Evolutionary conservation across 805 yeast genomes (phyloP).

Genomic region (Cyberlindnera petersonii): DNA sequence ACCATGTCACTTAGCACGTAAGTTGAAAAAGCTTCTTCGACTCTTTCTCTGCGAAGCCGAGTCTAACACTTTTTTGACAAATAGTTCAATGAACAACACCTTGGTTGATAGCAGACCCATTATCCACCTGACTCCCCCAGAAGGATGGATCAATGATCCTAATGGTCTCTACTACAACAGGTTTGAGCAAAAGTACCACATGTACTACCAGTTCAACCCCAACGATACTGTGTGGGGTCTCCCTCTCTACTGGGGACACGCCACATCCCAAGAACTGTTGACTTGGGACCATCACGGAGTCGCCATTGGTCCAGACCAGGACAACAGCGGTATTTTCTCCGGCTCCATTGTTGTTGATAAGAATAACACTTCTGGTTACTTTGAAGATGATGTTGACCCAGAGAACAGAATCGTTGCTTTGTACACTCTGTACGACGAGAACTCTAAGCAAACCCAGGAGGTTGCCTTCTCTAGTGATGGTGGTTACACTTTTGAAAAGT

Average conservation of each 20-base stretch:
- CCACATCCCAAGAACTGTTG: conserved; percentile 33
- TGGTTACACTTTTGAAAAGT: conserved; percentile 32
- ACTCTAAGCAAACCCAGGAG: conserved; percentile 30
- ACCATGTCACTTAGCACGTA: too few species aligned
- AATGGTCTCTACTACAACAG: conserved; percentile 37
- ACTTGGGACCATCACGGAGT: conserved; percentile 33
- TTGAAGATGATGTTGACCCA: conserved; percentile 25
- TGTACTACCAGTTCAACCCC: conserved; percentile 39
- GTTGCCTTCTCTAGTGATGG: conserved; percentile 35
- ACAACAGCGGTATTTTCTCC: conserved; percentile 33
- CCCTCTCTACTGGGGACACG: conserved; percentile 41
- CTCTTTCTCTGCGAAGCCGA: too few species aligned
- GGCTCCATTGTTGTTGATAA: conserved; percentile 36
- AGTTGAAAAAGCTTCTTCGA: too few species aligned
- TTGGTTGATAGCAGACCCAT: conserved; percentile 2
- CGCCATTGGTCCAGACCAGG: conserved; percentile 30
- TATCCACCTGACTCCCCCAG: conserved; percentile 33
- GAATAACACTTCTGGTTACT: conserved; percentile 36
- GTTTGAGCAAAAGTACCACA: conserved; percentile 31
- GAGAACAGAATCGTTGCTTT: conserved; percentile 35
- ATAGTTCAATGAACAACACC: too few species aligned
- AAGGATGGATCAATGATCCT: conserved; percentile 43
- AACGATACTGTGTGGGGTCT: conserved; percentile 31
- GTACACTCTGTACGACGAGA: conserved; percentile 29
- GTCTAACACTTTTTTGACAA: too few species aligned